A percentile compares a stretch with the other conserved stretches of the same genome.
Evolutionary conservation across 768 basidiomycete genomes (phyloP).

Genomic region (Mycena venus): DNA sequence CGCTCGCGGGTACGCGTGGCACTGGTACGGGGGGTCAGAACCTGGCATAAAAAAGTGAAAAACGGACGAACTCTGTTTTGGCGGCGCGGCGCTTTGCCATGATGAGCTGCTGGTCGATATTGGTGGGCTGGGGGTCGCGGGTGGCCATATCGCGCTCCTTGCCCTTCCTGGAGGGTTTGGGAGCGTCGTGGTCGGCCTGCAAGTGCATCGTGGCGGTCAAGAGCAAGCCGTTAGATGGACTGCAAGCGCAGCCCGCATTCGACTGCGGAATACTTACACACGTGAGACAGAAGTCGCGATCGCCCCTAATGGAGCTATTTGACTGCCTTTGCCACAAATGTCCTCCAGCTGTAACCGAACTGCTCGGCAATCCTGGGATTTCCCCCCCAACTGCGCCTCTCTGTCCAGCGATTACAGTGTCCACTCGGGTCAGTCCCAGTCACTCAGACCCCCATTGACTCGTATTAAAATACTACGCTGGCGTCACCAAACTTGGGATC

Average conservation of each 20-base stretch:
- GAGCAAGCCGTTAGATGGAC: neutral
- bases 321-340: too few species aligned
- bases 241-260: neutral
- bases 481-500: too few species aligned
- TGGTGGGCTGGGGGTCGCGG: constrained; percentile 56
- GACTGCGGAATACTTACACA: neutral
- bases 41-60: neutral
- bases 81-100: constrained; percentile 71
- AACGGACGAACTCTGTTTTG: constrained; percentile 65
- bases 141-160: constrained; percentile 56
- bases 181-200: constrained; percentile 35
- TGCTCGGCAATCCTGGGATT: too few species aligned
- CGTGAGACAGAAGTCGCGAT: too few species aligned
- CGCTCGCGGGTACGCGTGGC: constrained; percentile 61
- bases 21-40: constrained; percentile 46
- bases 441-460: too few species aligned
- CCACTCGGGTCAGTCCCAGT: too few species aligned
- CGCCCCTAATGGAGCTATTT: too few species aligned
- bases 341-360: too few species aligned
- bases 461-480: too few species aligned
- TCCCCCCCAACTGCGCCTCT: too few species aligned
- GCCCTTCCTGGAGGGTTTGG: constrained; percentile 49
- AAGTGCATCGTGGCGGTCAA: constrained; percentile 44
- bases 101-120: constrained; percentile 71
- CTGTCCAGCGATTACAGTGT: too few species aligned